A percentile compares a stretch with the other conserved stretches of the same genome.
Evolutionary conservation across 805 yeast genomes (phyloP).

Genomic region (Starmerella floricola): DNA sequence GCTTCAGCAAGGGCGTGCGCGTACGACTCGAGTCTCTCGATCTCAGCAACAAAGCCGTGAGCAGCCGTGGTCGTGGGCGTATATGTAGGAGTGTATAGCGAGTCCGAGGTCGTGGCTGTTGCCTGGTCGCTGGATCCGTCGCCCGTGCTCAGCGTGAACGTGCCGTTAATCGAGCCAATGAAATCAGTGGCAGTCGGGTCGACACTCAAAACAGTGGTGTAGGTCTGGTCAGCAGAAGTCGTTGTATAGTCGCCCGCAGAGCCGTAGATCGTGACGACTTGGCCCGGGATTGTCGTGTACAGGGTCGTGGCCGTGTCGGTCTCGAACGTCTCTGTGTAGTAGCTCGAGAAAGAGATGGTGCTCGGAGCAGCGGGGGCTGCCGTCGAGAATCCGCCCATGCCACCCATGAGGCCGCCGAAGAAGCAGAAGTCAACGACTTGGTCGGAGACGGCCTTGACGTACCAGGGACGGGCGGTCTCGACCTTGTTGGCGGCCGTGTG

Average conservation of each 20-base stretch:
- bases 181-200: neutral
- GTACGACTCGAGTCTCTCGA: conserved; percentile 7
- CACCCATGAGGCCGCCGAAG: conserved; percentile 9
- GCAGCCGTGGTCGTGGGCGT: conserved; percentile 4
- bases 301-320: conserved; percentile 13
- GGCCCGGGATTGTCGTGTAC: conserved; percentile 14
- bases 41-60: conserved; percentile 1
- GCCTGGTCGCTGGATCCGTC: neutral
- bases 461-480: conserved; percentile 11
- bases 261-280: conserved; percentile 12
- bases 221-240: conserved; percentile 1
- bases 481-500: neutral
- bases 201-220: conserved; percentile 2
- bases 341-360: conserved; percentile 6
- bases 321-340: conserved; percentile 2
- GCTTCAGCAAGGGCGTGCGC: conserved; percentile 19
- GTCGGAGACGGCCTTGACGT: conserved; percentile 13
- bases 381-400: conserved; percentile 2
- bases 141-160: neutral
- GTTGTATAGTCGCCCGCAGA: neutral
- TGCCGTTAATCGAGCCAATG: neutral
- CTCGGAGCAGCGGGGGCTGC: neutral
- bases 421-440: conserved; percentile 16
- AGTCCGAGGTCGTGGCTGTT: neutral
- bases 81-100: neutral